A percentile compares a stretch with the other conserved stretches of the same genome.
Conservation (phyloP, 371 early-diverging fungal genomes). For the Rhizopus microsporus region DNA sequence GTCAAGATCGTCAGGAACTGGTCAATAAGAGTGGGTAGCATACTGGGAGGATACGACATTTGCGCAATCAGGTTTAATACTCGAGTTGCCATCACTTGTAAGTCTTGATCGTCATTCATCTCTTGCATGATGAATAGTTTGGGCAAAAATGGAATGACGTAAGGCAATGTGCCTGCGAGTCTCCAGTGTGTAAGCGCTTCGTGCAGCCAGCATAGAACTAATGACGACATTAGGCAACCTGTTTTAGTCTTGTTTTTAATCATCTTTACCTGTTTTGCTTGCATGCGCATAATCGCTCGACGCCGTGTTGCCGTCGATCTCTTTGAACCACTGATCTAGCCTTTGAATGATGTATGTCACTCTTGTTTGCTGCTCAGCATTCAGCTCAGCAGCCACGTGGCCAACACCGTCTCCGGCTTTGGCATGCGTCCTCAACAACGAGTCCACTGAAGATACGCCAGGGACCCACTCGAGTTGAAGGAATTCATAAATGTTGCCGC, state of each 20-base stretch:
- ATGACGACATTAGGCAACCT: neutral
- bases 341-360: slow-evolving; percentile 24
- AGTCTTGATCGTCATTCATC: slow-evolving; percentile 73
- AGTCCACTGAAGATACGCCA: slow-evolving; percentile 45
- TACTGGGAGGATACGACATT: slow-evolving; percentile 55
- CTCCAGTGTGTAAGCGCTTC: slow-evolving; percentile 56
- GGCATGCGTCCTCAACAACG: slow-evolving; percentile 40
- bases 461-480: slow-evolving; percentile 71
- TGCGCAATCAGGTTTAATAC: slow-evolving; percentile 56
- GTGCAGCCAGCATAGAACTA: slow-evolving; percentile 70
- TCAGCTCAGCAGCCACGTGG: slow-evolving; percentile 39
- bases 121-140: slow-evolving; percentile 75
- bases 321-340: slow-evolving; percentile 46
- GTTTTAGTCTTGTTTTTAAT: neutral
- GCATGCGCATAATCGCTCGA: slow-evolving; percentile 69
- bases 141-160: slow-evolving; percentile 55
- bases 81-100: slow-evolving; percentile 60
- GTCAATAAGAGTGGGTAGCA: slow-evolving; percentile 55
- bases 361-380: slow-evolving; percentile 27
- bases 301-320: slow-evolving; percentile 36
- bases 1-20: slow-evolving; percentile 58
- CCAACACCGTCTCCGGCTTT: slow-evolving; percentile 33
- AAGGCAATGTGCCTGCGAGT: slow-evolving; percentile 56
- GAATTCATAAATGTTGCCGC: slow-evolving; percentile 67
- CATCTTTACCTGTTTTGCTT: slow-evolving; percentile 64